Evolutionary conservation across 2,329 filamentous ascomycete species (phyloP).

Genomic region (Aspergillus candidus): DNA sequence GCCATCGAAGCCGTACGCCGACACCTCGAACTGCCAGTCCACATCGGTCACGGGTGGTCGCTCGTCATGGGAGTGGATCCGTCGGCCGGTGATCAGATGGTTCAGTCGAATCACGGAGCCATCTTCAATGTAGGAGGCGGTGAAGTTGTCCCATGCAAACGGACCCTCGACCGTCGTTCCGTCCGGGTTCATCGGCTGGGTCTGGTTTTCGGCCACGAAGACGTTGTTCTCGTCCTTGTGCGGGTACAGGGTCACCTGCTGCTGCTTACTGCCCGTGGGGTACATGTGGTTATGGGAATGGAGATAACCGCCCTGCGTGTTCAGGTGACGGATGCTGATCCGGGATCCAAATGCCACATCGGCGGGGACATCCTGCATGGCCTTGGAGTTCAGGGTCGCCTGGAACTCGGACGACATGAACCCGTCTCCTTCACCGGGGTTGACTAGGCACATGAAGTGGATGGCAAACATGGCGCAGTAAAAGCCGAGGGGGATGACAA

Average conservation of each 20-base stretch:
- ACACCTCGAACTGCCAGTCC: slow-evolving; percentile 94
- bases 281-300: slow-evolving; percentile 98
- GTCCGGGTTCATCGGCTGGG: slow-evolving; percentile 72
- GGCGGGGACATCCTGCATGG: slow-evolving; percentile 89
- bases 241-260: slow-evolving; percentile 95
- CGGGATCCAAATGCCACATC: slow-evolving; percentile 87
- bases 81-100: slow-evolving; percentile 74
- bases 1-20: slow-evolving; percentile 93
- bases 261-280: slow-evolving; percentile 93
- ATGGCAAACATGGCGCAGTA: slow-evolving; percentile 98
- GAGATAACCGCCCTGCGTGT: slow-evolving; percentile 95
- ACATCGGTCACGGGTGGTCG: slow-evolving; percentile 78
- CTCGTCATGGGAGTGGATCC: slow-evolving; percentile 90
- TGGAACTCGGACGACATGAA: slow-evolving; percentile 99
- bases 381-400: slow-evolving; percentile 91
- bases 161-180: slow-evolving; percentile 71
- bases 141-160: slow-evolving; percentile 72
- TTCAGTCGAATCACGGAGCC: slow-evolving; percentile 77
- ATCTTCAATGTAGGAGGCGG: slow-evolving; percentile 65
- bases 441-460: slow-evolving; percentile 87
- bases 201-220: slow-evolving; percentile 92
- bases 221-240: slow-evolving; percentile 99
- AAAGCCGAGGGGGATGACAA: slow-evolving; percentile 80
- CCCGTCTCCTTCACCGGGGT: slow-evolving; percentile 94
- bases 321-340: slow-evolving; percentile 82